Evolutionary conservation across 768 basidiomycete species (phyloP), one percentile per base, ranked within the genome.

Genomic region (Pleurotus cornucopiae): DNA sequence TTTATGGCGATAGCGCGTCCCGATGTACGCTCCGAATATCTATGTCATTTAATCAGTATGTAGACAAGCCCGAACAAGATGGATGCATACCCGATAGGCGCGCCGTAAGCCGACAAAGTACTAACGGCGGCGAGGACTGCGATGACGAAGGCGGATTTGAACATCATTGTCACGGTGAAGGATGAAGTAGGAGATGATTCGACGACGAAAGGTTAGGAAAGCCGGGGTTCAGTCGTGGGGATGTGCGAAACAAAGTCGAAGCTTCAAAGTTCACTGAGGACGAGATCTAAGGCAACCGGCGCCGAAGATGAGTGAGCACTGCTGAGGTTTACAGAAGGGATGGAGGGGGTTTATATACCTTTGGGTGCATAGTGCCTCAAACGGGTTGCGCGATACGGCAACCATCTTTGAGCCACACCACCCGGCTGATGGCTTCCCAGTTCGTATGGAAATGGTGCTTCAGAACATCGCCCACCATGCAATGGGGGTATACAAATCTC

Each of bases 241-340:
- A n/a, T 13, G 51, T 14, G 38, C 30, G 37, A 37, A 30, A 34
- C 16, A 34, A 41, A 26, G 25, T 49, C 30, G 38, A 52, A 52
- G 51, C 51, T 52, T 52, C 51, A 52, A 52, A 52, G 51, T 52
- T 52, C 51, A 52, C 51, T 41, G 23, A 52, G 51, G 23, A 52
- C 51, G 51, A 52, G 51, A 34, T 52, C 51, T 52, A 52, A 23
- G 51, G 51, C 51, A 52, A 52, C 51, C 51, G 34, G 51, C 51
- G 51, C 51, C 51, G 51, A 52, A 52, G 51, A 52, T 34, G 40
- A 13, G 51, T 40, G 51, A 52, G 51, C 51, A 52, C 51, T 52
- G 51, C 51, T 52, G 51, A 52, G 51, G 51, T 39, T 52, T 52
- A 12, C 21, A 40, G 51, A 39, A 39, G 51, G 16, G 18, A 38